These are phyloP conservation scores for Yamadazyma takamatsuzukensis DNA, from an alignment of 805 yeast species.

Conservation along the genomic window DNA sequence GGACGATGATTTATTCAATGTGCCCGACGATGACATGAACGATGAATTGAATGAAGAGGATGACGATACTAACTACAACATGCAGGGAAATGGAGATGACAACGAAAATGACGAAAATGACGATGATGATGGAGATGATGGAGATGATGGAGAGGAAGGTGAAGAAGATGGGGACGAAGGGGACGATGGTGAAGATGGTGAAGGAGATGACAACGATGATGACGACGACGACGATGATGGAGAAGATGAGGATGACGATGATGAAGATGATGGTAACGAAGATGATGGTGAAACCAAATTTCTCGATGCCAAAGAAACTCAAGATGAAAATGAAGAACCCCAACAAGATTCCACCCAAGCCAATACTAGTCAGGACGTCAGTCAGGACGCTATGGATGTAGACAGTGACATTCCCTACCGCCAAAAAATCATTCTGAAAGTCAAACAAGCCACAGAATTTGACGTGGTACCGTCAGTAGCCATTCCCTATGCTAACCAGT, in stretches of 20 bases:
- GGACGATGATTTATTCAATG: conserved; percentile 28
- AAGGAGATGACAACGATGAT: conserved; percentile 15
- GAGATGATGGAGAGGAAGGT: conserved; percentile 16
- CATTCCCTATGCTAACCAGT: conserved; percentile 73
- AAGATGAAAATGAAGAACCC: neutral
- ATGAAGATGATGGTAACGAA: conserved; percentile 15
- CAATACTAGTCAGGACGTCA: conserved; percentile 1
- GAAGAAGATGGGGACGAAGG: conserved; percentile 14
- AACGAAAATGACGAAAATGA: conserved; percentile 15
- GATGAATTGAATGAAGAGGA: conserved; percentile 20
- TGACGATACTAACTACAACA: conserved; percentile 14
- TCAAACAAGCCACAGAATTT: conserved; percentile 50
- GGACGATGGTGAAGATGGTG: conserved; percentile 15
- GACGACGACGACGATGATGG: conserved; percentile 15
- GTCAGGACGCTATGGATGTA: conserved; percentile 2
- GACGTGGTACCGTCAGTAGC: conserved; percentile 86
- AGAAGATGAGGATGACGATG: conserved; percentile 13
- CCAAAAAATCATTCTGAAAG: conserved; percentile 35
- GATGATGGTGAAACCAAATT: conserved; percentile 9
- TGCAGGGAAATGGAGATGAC: conserved; percentile 16
- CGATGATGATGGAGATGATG: conserved; percentile 14
- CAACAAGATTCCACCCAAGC: conserved; percentile 1
- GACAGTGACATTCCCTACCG: conserved; percentile 16
- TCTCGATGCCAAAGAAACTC: conserved; percentile 8
- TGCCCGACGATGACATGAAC: conserved; percentile 11